Evolutionary conservation across 805 yeast species (phyloP), one percentile per base, ranked within the genome.

Genomic region (Suhomyces faveliae): DNA sequence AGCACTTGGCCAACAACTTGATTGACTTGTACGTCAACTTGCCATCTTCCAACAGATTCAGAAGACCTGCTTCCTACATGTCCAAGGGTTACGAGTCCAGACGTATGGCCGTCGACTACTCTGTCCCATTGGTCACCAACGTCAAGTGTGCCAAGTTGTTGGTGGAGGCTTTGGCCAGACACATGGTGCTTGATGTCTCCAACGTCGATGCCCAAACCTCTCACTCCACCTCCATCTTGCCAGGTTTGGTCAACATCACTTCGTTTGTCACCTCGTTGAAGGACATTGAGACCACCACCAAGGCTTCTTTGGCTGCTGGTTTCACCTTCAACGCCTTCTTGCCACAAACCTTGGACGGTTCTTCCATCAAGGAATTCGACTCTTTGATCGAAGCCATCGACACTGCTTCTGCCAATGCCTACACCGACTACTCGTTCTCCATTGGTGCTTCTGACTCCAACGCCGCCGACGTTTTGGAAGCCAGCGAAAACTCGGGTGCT

Each of bases 91-190:
- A 94, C 79, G 84, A 82, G 70, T 89, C 98, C 40, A 95, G 99
- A 80, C 94, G 99, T 78, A 88, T 94, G 98, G 99, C 99, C 58
- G 97, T 94, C 56, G 99, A 94, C 73, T 95, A 88, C 68, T 91
- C 97, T 45, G 90, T 94, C 65, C 99, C 99, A 44, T 79, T 94
- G 67, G 96, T 94, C 43, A 94, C 99, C 55, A 94, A 94, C 65
- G 98, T 94, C 57, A 94, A 94, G 74, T 85, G 91, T 77, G 99
- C 99, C 53, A 94, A 94, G 73, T 77, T 94, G 57, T 78, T 94
- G 70, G 84, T 94, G 56, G 98, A 94, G 74, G 98, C 99, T n/a
- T 69, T 90, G 55, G 79, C 92, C 35, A 79, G 94, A 74, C 74
- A 83, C 61, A 72, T 76, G 54, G 52, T 75, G n/a, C 73, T 90